Base-by-base conservation (phyloP, 2,329 filamentous ascomycete genomes). In the Botrytis tulipae region DNA sequence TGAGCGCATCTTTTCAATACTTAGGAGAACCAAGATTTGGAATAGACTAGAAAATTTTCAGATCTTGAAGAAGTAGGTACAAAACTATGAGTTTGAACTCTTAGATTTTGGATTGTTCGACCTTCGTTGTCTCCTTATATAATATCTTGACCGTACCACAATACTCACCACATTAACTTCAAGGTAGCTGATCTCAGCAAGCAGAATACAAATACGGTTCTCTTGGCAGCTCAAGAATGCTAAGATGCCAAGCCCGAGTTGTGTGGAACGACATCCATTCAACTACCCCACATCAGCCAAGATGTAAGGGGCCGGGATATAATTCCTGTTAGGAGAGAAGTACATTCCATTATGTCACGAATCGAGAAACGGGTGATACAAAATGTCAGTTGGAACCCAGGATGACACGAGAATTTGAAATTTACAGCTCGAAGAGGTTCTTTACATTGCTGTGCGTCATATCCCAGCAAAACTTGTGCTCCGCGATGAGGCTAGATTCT, bases 171-270 rank as follows among this genome's bases (percentile, higher is more conserved):
- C 61, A 25, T 59, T 59, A 4, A 71, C 35, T 54, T 57, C 57
- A 7, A 35, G 46, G 54, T 66, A 66, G 60, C 70, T 66, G 32
- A 65, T 71, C 32, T 71, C 70, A 71, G 70, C 60, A 46, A 65
- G 10, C 29, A 10, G 44, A 66, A 66, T 71, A 65, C 46, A n/a
- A 67, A 35, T 57, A 29, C 10, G 22, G 29, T 9, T 22, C n/a
- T 59, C 70, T 72, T 72, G 70, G 70, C 70, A 67, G 48, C 46
- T 72, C 48, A 72, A 67, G 48, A 54, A 54, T 67, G 46, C 46
- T 59, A 22, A 54, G 44, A 59, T 14, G 70, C 70, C 70, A 72
- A 72, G 70, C 37, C 61, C n/a, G 61, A 72, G 61, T 37, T 72
- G 35, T 67, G 61, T 44, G 35, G 48, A 42, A 57, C 10, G 5